A percentile compares a stretch with the other conserved stretches of the same genome.
Evolutionary conservation across 768 basidiomycete genomes (phyloP).

Genomic region (Steccherinum ochraceum): DNA sequence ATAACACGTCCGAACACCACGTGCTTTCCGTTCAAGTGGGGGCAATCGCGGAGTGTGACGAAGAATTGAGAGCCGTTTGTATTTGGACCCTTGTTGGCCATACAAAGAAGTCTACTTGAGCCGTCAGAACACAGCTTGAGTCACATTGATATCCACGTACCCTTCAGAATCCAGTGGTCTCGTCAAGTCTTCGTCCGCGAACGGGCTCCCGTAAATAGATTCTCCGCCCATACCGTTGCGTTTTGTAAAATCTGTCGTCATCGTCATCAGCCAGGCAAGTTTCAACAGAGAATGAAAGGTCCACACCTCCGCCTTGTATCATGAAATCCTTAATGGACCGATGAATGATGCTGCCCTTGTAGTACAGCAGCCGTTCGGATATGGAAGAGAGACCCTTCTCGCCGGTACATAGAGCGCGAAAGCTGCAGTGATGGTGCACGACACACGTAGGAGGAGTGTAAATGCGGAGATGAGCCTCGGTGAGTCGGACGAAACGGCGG

Average conservation of each 20-base stretch:
- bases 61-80: slow-evolving; percentile 90
- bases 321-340: slow-evolving; percentile 75
- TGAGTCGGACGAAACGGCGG: not conserved
- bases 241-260: slow-evolving; percentile 68
- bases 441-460: not conserved
- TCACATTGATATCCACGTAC: slow-evolving; percentile 25
- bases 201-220: slow-evolving; percentile 72
- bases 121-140: not conserved
- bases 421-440: slow-evolving; percentile 58
- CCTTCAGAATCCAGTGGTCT: slow-evolving; percentile 61
- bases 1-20: slow-evolving; percentile 47
- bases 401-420: slow-evolving; percentile 81
- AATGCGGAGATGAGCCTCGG: slow-evolving; percentile 5
- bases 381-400: slow-evolving; percentile 67
- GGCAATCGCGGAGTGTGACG: slow-evolving; percentile 69
- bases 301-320: slow-evolving; percentile 75
- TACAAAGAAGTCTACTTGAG: slow-evolving; percentile 58
- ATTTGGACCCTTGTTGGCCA: slow-evolving; percentile 83
- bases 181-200: slow-evolving; percentile 71
- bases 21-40: slow-evolving; percentile 69
- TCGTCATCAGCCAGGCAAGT: no score
- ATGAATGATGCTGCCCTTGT: slow-evolving; percentile 76
- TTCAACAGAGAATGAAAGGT: no score
- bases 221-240: slow-evolving; percentile 78
- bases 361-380: slow-evolving; percentile 68